phyloP scores from a whole-genome alignment of 352 stramenopile genomes.

The Thraustochytrium striatum region DNA sequence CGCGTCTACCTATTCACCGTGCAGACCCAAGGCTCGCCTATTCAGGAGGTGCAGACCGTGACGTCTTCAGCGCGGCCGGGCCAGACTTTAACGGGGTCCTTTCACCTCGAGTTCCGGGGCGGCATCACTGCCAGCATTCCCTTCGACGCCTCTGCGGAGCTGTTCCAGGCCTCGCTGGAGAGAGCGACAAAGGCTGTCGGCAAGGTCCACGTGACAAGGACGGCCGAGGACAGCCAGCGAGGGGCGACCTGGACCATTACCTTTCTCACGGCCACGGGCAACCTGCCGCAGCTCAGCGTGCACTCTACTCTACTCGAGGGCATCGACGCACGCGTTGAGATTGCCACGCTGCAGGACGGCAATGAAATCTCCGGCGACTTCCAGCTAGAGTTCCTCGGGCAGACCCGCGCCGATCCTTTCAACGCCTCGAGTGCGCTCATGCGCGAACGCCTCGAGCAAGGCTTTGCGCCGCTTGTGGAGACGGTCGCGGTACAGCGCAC shows the following conservation, averaged over 20 bases:
- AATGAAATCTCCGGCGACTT: slow-evolving; percentile 73
- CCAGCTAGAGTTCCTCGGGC: slow-evolving; percentile 66
- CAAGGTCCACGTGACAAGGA: slow-evolving; percentile 33
- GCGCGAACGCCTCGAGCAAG: slow-evolving; percentile 56
- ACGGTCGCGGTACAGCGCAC: slow-evolving; percentile 69
- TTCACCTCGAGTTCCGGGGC: slow-evolving; percentile 56
- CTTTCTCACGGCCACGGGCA: slow-evolving; percentile 64
- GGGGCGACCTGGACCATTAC: slow-evolving; percentile 65
- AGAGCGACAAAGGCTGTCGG: neutral
- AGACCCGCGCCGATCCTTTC: slow-evolving; percentile 60
- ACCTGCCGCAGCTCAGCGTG: slow-evolving; percentile 64
- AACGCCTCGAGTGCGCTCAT: slow-evolving; percentile 68
- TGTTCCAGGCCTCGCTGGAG: slow-evolving; percentile 61
- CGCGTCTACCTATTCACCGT: slow-evolving; percentile 86
- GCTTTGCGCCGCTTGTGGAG: slow-evolving; percentile 59
- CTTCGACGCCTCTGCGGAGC: slow-evolving; percentile 43
- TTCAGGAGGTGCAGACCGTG: slow-evolving; percentile 84
- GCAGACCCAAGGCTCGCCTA: slow-evolving; percentile 71
- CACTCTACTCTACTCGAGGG: slow-evolving; percentile 50
- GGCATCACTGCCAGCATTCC: slow-evolving; percentile 49
- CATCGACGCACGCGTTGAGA: slow-evolving; percentile 44
- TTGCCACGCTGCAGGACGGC: slow-evolving; percentile 51
- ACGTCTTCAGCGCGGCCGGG: slow-evolving; percentile 67
- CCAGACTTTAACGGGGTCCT: slow-evolving; percentile 79
- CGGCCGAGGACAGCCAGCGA: neutral